These are phyloP conservation scores for Phytophthora brassicae DNA, from an alignment of 352 stramenopile species.

Conservation along the genomic window DNA sequence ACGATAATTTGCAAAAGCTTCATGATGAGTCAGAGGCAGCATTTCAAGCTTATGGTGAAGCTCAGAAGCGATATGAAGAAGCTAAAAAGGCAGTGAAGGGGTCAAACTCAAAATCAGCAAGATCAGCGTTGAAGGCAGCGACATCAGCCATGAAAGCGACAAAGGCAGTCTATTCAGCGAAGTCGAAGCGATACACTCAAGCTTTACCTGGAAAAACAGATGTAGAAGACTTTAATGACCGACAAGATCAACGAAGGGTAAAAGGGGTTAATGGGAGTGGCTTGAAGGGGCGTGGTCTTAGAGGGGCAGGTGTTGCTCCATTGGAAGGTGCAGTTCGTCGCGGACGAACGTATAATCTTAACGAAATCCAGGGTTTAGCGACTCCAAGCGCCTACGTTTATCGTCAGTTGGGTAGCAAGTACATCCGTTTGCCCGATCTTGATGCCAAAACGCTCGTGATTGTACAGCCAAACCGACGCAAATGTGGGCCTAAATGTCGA, in stretches of 20 bases:
- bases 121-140: constrained; percentile 4
- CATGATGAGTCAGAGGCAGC: constrained; percentile 11
- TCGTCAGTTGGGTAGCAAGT: constrained; percentile 8
- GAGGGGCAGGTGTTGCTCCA: constrained; percentile 7
- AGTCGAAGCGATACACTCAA: constrained; percentile 5
- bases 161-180: constrained; percentile 4
- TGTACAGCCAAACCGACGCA: constrained; percentile 3
- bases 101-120: background rate
- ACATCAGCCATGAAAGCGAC: constrained; percentile 8
- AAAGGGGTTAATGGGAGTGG: background rate
- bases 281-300: constrained; percentile 5
- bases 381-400: constrained; percentile 6
- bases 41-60: constrained; percentile 10
- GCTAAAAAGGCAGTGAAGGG: constrained; percentile 1
- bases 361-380: constrained; percentile 13
- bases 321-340: background rate
- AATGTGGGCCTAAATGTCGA: background rate
- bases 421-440: constrained; percentile 12
- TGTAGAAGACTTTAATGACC: too few relatives aligned
- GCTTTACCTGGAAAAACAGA: too few relatives aligned
- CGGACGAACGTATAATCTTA: constrained; percentile 12
- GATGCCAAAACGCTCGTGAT: constrained; percentile 6
- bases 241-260: too few relatives aligned
- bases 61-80: constrained; percentile 11
- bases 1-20: constrained; percentile 1